Conservation (phyloP, 495 filamentous ascomycete species). For the Xylaria sp. region DNA sequence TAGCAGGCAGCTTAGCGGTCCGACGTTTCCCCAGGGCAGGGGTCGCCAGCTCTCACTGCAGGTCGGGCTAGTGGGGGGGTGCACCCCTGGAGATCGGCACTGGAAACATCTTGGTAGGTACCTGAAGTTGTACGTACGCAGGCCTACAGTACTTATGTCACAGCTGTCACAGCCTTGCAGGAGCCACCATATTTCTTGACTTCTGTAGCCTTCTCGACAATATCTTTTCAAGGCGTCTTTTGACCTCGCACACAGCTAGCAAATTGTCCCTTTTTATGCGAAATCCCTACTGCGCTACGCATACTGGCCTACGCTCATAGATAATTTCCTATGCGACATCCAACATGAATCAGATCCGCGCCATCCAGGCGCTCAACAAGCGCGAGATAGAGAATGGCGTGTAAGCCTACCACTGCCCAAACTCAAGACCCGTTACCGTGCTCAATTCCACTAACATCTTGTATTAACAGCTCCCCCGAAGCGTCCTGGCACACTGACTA, state of each 20-base stretch:
- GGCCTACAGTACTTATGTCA: not conserved
- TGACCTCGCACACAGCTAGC: not conserved
- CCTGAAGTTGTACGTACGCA: too few species aligned
- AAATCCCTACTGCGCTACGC: not conserved
- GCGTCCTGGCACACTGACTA: conserved; percentile 99
- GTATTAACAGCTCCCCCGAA: conserved; percentile 64
- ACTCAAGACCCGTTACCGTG: not conserved
- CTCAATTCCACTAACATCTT: conserved; percentile 22
- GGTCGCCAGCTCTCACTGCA: not conserved
- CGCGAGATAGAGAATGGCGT: conserved; percentile 88
- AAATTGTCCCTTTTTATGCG: not conserved
- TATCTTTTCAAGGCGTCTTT: not conserved
- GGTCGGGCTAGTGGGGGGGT: not conserved
- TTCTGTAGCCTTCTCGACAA: not conserved
- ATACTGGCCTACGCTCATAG: not conserved
- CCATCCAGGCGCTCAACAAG: conserved; percentile 92
- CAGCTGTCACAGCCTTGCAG: conserved; percentile 2
- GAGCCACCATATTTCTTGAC: conserved; percentile 7
- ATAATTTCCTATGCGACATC: conserved; percentile 8
- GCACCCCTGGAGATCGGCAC: conserved; percentile 1
- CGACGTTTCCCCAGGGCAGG: conserved; percentile 38
- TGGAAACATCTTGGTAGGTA: not conserved
- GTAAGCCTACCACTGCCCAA: conserved; percentile 51
- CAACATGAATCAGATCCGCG: conserved; percentile 89
- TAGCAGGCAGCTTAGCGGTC: conserved; percentile 30